Evolutionary conservation across 1,284 basidiomycete species (phyloP), one percentile per base, ranked within the genome.

Genomic region (Fomitopsis pinicola): DNA sequence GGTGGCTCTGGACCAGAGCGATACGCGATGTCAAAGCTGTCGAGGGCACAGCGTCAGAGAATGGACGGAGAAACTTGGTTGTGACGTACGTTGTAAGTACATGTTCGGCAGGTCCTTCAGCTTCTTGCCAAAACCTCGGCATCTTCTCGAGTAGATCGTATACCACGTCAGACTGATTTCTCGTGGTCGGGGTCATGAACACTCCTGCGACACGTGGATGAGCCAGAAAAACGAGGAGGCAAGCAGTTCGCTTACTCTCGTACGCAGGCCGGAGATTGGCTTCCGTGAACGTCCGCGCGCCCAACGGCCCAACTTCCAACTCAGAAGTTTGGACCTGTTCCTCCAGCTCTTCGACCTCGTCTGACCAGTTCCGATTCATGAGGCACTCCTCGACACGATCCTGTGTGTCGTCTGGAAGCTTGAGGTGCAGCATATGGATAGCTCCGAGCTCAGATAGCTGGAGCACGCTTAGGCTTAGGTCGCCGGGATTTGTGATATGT

Each of bases 11-110:
- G 75, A 8, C 81, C 82, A 30, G 82, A 76, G 42, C 80, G 78
- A 64, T 85, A 82, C 2, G 82, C 75, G 36, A 88, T 72, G 67
- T 92, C 90, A 64, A 80, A 84, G 17, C 90, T 92, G 64, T 33
- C 53, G 7, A 54, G 46, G 52, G 30, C 42, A 53, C 61, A 33
- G 48, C 62, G 5, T 65, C 26, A 42, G 55, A 48, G n/a, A 28
- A 55, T 56, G n/a, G 42, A 28, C 26, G 38, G 17, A 33, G 30
- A 42, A 50, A 59, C 30, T 4, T 7, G 2, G 45, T 8, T 33
- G 28, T 5, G 12, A 72, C 74, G 63, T 62, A 85, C 89, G 77
- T 80, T 36, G 87, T 92, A 36, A 89, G 64, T 63, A 85, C 75
- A 59, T 83, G 75, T 30, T 87, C 83, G 1, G 77, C 65, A 2